Evolutionary conservation across 2,329 filamentous ascomycete genomes (phyloP), one percentile per base, ranked within the genome.

Genomic region (Colletotrichum sp.): DNA sequence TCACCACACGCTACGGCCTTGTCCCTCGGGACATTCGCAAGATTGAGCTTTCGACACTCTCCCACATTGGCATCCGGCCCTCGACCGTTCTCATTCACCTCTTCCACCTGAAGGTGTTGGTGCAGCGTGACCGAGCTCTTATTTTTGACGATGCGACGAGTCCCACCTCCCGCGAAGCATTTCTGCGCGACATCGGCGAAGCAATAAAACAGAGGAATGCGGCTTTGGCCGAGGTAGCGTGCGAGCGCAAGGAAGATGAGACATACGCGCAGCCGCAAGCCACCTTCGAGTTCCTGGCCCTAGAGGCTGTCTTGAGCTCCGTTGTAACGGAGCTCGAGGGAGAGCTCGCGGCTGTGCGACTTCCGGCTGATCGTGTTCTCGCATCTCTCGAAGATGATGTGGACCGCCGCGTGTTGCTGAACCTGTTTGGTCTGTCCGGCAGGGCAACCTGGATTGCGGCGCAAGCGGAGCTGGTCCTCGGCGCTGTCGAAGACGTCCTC

Each of bases 111-210:
- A 95, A 96, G 77, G 96, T 98, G 71, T 90, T 99, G 21, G 98
- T 99, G 83, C 98, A 98, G 87, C 92, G 96, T 77, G 95, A 99
- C 81, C 94, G 96, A 26, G 96, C 99, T 5, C 91, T 99, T 26
- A 93, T 99, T 6, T 98, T 99, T 82, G 96, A 99, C 85, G 96
- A 96, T 30, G 96, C 95, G 49, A 96, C 95, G 74, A 95, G 97
- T 80, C 97, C 95, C 0, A 98, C 98, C 81, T 96, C 96, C 24
- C 96, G 99, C 83, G 98, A 95, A 6, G 92, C 97, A 8, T 99
- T 99, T 86, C 98, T 99, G 92, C 98, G 98, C 85, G 96, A 99
- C 82, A 88, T 99, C 18, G 96, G 98, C 84, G 95, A 95, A 13
- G 98, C 32, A 26, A 64, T 64, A 24, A 34, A 24, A 16, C 62